Evolutionary conservation across 2,329 filamentous ascomycete genomes (phyloP).

Genomic region (Colletotrichum scovillei): DNA sequence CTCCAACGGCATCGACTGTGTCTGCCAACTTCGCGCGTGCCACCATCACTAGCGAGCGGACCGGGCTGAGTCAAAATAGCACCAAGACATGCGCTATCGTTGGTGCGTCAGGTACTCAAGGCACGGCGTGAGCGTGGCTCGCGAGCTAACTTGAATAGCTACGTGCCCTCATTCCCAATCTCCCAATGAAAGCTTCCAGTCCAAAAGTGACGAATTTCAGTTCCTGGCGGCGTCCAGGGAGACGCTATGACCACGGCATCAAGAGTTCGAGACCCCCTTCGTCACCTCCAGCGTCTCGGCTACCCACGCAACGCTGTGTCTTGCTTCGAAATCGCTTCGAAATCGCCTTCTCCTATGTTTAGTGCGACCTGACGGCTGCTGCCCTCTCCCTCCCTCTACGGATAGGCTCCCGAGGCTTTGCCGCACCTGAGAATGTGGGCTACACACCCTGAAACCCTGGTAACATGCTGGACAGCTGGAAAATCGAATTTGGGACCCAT

Average conservation of each 20-base stretch:
- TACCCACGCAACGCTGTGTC: background rate
- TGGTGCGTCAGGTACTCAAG: background rate
- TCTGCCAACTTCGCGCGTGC: conserved; percentile 2
- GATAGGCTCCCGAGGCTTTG: conserved; percentile 2
- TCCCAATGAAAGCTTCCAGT: conserved; percentile 6
- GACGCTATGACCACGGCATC: background rate
- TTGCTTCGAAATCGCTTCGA: conserved; percentile 17
- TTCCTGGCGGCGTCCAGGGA: conserved; percentile 11
- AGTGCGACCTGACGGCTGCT: conserved; percentile 1
- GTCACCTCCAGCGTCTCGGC: conserved; percentile 2
- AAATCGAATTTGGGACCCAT: conserved; percentile 12
- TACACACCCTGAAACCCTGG: conserved; percentile 20
- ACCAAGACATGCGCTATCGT: conserved; percentile 6
- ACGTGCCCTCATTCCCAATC: background rate
- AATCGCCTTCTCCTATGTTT: background rate
- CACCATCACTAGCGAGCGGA: conserved; percentile 19
- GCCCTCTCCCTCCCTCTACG: background rate
- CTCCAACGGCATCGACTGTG: conserved; percentile 3
- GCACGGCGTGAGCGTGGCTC: conserved; percentile 11
- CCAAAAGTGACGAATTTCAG: conserved; percentile 17
- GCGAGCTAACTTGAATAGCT: background rate
- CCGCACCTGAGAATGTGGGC: conserved; percentile 30
- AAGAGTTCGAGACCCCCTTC: background rate
- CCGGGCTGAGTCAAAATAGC: conserved; percentile 4
- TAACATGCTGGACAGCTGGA: conserved; percentile 3